Evolutionary conservation across 2,329 filamentous ascomycete species (phyloP), one percentile per base, ranked within the genome.

Genomic region (Ophiostoma himal-ulmi): DNA sequence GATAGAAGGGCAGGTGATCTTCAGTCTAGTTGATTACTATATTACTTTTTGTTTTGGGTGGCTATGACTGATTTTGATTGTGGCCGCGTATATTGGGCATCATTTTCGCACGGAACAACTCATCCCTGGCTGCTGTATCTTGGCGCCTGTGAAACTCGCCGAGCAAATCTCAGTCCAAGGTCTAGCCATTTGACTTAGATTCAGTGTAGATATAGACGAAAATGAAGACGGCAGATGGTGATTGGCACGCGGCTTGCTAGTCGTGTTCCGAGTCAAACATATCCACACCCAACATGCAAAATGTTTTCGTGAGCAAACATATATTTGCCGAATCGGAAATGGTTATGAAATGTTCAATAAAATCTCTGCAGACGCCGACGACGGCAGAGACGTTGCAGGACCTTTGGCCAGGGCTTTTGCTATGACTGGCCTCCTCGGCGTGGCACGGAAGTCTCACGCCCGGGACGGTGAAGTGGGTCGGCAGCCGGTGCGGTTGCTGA

Each of bases 401-500:
- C 11, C 5, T 10, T 57, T 22, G n/a, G 22, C 14, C 52, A 57
- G 4, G 4, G 3, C 6, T 26, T 26, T 13, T 17, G 52, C 52
- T 17, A 14, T 26, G 22, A 22, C 52, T 57, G n/a, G 52, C 52
- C 17, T 57, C 52, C 11, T 65, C 70, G 70, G 70, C 70, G 70
- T 69, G 48, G 36, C 37, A 67, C 70, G 68, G 70, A 69, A 67
- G 60, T 62, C 52, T 69, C 70, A 65, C 57, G 39, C 22, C 68
- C 70, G 70, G 70, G 48, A 69, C 70, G 70, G 62, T 37, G 34
- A 65, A 65, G 70, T 71, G 60, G 66, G 48, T 68, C 44, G 30
- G 66, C 70, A 54, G 70, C 60, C 70, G 70, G 44, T 69, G 67
- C 54, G 52, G 57, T 57, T 57, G 66, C 37, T 68, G 17, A 60